These are phyloP conservation scores for Aspergillus sp. DNA, from an alignment of 2,329 filamentous ascomycete genomes.

Conservation along the genomic window DNA sequence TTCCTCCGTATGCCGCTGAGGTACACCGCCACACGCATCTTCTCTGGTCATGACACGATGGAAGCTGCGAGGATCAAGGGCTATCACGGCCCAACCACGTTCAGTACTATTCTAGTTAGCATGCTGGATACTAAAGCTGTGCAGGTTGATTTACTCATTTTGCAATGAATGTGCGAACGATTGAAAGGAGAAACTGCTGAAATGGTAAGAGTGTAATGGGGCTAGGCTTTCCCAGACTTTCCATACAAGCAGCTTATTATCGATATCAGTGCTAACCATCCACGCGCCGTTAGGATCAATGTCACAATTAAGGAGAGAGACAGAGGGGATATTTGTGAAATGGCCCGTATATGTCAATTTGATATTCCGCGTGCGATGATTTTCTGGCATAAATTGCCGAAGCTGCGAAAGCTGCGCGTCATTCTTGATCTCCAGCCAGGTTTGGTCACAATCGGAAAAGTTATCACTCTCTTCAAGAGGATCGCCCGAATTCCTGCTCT, in stretches of 20 bases:
- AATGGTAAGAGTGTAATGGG: slow-evolving; percentile 23
- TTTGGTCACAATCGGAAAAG: slow-evolving; percentile 17
- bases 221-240: slow-evolving; percentile 37
- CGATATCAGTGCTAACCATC: slow-evolving; percentile 53
- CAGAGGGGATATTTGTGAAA: slow-evolving; percentile 49
- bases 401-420: slow-evolving; percentile 21
- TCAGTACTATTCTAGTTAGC: slow-evolving; percentile 15
- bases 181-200: slow-evolving; percentile 21
- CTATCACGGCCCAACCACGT: slow-evolving; percentile 42
- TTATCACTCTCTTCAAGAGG: slow-evolving; percentile 13
- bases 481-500: slow-evolving; percentile 8
- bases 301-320: slow-evolving; percentile 54
- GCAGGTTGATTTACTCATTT: slow-evolving; percentile 12
- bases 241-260: slow-evolving; percentile 45
- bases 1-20: slow-evolving; percentile 12
- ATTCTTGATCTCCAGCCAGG: slow-evolving; percentile 28
- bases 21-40: slow-evolving; percentile 36
- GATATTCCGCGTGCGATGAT: slow-evolving; percentile 36
- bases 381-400: slow-evolving; percentile 19
- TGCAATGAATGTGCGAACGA: slow-evolving; percentile 21
- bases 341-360: slow-evolving; percentile 38
- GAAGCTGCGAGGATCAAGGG: slow-evolving; percentile 40
- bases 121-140: background rate
- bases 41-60: slow-evolving; percentile 26
- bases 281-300: slow-evolving; percentile 50